phyloP scores from a whole-genome alignment of 2,329 filamentous ascomycete genomes.

The Alternaria arbusti region DNA sequence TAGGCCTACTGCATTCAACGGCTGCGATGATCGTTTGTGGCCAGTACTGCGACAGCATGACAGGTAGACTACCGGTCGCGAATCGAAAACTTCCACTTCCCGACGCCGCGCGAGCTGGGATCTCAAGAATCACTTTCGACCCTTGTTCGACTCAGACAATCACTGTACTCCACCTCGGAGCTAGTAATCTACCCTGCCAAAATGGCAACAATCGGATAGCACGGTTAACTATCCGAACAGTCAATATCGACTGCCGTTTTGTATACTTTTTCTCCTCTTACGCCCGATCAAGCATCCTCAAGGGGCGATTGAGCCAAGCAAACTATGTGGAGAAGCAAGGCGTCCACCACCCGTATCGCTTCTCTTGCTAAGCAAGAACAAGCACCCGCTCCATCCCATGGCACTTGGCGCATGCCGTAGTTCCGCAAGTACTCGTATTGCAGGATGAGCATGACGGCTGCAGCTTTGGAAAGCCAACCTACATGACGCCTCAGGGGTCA shows the following conservation, averaged over 20 bases:
- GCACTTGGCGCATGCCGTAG: slow-evolving; percentile 1
- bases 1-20: neutral
- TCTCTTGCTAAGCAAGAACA: neutral
- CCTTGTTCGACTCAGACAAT: neutral
- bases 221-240: neutral
- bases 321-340: neutral
- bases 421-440: neutral
- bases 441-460: neutral
- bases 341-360: neutral
- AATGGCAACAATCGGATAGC: neutral
- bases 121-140: neutral
- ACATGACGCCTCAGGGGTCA: neutral
- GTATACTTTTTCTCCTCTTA: neutral
- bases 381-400: neutral
- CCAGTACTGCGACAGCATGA: neutral
- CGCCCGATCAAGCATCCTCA: neutral
- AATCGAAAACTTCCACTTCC: neutral
- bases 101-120: slow-evolving; percentile 1
- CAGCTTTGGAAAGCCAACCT: neutral
- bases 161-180: neutral
- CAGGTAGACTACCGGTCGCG: neutral
- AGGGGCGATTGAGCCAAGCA: neutral
- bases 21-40: neutral
- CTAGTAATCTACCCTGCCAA: neutral
- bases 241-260: neutral